Conservation (phyloP, 352 stramenopile genomes). For the Phytophthora macrochlamydospora region DNA sequence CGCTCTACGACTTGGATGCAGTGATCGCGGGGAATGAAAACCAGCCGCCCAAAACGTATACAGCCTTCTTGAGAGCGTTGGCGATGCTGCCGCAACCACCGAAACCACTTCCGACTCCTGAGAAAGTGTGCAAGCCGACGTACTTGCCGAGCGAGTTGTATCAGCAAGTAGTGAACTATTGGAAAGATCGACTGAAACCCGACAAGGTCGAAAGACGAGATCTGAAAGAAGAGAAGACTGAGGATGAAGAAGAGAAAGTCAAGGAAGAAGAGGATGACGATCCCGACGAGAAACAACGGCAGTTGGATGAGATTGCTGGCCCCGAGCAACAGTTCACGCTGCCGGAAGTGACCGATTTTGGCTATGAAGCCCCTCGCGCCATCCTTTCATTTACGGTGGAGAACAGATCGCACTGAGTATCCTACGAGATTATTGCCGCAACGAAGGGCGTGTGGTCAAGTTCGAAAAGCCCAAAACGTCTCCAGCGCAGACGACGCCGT, state of each 20-base stretch:
- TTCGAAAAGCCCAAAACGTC: constrained; percentile 99
- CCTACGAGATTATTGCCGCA: constrained; percentile 71
- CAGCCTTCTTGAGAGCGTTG: constrained; percentile 63
- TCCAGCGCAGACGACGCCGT: constrained; percentile 86
- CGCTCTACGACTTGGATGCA: constrained; percentile 73
- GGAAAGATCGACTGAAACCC: constrained; percentile 29
- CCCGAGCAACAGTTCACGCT: constrained; percentile 70
- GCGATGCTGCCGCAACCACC: constrained; percentile 57
- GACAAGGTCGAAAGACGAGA: constrained; percentile 6
- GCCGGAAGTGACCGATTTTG: constrained; percentile 70
- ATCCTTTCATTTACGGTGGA: constrained; percentile 81
- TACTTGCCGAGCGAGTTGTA: constrained; percentile 61
- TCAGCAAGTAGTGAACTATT: constrained; percentile 67
- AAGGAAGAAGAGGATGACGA: constrained; percentile 26
- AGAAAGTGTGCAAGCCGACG: constrained; percentile 46
- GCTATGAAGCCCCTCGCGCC: constrained; percentile 51
- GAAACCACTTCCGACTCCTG: constrained; percentile 49
- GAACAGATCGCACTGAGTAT: constrained; percentile 73
- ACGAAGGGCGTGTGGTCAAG: constrained; percentile 85
- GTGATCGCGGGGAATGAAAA: constrained; percentile 62
- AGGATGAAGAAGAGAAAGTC: constrained; percentile 24
- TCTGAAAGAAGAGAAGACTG: constrained; percentile 22
- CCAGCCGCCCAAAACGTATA: constrained; percentile 79
- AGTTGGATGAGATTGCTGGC: constrained; percentile 54
- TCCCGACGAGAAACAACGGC: constrained; percentile 19